Evolutionary conservation across 2,329 filamentous ascomycete species (phyloP).

Genomic region (Graphilbum ipis-grandicollis): DNA sequence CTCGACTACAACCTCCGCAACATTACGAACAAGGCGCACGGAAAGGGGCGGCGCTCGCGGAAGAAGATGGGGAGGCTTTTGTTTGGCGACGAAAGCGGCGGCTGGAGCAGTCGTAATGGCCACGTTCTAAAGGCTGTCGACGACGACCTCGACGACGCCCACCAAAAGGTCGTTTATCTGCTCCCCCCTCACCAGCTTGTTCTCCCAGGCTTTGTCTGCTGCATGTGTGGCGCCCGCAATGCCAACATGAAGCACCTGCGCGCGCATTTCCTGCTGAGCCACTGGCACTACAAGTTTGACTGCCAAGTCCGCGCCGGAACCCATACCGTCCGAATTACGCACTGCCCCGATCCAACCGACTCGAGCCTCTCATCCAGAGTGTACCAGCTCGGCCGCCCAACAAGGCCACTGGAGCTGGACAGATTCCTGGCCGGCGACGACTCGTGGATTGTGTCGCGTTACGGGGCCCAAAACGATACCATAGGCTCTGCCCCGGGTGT

Average conservation of each 20-base stretch:
- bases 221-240: conserved; percentile 30
- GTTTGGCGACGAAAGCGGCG: no score
- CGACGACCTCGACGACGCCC: conserved; percentile 11
- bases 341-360: conserved; percentile 8
- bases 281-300: conserved; percentile 25
- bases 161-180: conserved; percentile 28
- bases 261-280: conserved; percentile 29
- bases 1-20: conserved; percentile 43
- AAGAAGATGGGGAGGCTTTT: not conserved
- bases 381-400: conserved; percentile 24
- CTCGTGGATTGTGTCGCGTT: conserved; percentile 25
- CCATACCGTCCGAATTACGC: conserved; percentile 22
- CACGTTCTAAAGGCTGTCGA: no score
- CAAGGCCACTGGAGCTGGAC: conserved; percentile 26
- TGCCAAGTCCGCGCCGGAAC: conserved; percentile 18
- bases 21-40: conserved; percentile 38
- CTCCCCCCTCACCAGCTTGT: conserved; percentile 26
- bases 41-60: conserved; percentile 22
- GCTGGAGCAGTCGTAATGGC: no score
- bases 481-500: conserved; percentile 3
- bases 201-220: conserved; percentile 31
- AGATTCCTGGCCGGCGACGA: conserved; percentile 26
- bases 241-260: conserved; percentile 29
- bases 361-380: conserved; percentile 14
- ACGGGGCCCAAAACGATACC: conserved; percentile 20